Evolutionary conservation across 2,329 filamentous ascomycete species (phyloP).

Genomic region (Reticulascus tulasneorum): DNA sequence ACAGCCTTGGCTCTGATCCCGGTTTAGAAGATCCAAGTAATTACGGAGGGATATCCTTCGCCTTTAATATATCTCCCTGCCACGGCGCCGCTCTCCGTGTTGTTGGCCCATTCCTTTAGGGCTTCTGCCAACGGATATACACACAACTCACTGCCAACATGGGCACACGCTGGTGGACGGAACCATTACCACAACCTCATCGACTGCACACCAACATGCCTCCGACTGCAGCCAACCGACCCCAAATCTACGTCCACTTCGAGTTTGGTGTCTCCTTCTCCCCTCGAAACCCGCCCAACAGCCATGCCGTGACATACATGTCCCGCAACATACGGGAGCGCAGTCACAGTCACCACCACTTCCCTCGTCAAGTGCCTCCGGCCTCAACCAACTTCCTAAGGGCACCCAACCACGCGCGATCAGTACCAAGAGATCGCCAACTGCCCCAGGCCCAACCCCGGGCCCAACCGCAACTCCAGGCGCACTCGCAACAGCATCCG

Average conservation of each 20-base stretch:
- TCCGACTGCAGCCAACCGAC: slow-evolving; percentile 24
- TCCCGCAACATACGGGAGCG: slow-evolving; percentile 41
- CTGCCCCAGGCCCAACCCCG: slow-evolving; percentile 10
- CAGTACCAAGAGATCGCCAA: slow-evolving; percentile 21
- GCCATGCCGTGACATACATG: slow-evolving; percentile 42
- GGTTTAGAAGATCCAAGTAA: too few species aligned
- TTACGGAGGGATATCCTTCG: too few species aligned
- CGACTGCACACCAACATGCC: slow-evolving; percentile 20
- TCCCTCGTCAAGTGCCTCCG: slow-evolving; percentile 42
- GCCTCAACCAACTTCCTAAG: slow-evolving; percentile 41
- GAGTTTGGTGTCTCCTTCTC: slow-evolving; percentile 50
- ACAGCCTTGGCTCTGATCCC: too few species aligned
- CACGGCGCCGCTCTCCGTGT: too few species aligned
- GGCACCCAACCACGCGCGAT: background rate
- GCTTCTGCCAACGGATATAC: too few species aligned
- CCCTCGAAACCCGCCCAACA: slow-evolving; percentile 36
- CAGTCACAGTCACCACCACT: slow-evolving; percentile 28
- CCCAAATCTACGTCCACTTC: slow-evolving; percentile 46
- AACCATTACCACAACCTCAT: slow-evolving; percentile 17
- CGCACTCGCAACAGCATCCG: slow-evolving; percentile 14
- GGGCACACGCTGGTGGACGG: slow-evolving; percentile 15
- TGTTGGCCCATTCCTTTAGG: too few species aligned
- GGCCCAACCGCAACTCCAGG: slow-evolving; percentile 12
- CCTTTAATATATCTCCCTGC: too few species aligned
- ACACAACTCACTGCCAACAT: too few species aligned